Evolutionary conservation across 345 rosid genomes (phyloP), one percentile per base, ranked within the genome.

Genomic region (Gynandropsis gynandra): DNA sequence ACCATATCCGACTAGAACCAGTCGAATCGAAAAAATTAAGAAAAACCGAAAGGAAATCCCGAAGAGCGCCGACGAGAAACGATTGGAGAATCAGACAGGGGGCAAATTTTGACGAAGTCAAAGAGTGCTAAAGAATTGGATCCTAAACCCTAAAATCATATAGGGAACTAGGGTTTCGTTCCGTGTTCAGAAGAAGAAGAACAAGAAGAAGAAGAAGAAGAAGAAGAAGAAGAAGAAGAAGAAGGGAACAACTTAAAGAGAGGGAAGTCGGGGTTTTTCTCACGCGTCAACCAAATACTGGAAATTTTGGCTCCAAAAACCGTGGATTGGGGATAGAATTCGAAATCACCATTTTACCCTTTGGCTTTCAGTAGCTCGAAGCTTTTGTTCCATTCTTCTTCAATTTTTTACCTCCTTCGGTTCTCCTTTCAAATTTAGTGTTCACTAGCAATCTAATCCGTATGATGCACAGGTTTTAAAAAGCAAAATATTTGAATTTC

Each of bases 191-290:
- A 24, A 63, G 53, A n/a, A 40, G 47, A 65, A 58, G 52, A 72
- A 69, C 65, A 59, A 61, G 37, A 13, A 65, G 54, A 55, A 59
- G 54, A 48, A 7, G n/a, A 11, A 3, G 42, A 39, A 39, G 67
- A 62, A 68, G 42, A 61, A 13, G 19, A 61, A 52, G 10, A 32
- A 42, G 50, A 58, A 9, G 31, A 31, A 40, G 27, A 20, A 32
- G 36, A 55, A 63, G 52, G 45, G 46, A 65, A 57, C 57, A 72
- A 70, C 67, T 62, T 64, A 42, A 13, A 63, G 51, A 52, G 62
- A 54, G 53, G 46, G 10, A 39, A 39, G 3, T 44, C 65, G 74
- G 80, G 80, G 71, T 80, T 83, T 72, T 34, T 18, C 8, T 33
- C 34, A 43, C 42, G 33, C 50, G 51, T 44, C 33, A 14, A 21